phyloP scores from a whole-genome alignment of 2,329 filamentous ascomycete species.

The Exutisphaerella laricina region DNA sequence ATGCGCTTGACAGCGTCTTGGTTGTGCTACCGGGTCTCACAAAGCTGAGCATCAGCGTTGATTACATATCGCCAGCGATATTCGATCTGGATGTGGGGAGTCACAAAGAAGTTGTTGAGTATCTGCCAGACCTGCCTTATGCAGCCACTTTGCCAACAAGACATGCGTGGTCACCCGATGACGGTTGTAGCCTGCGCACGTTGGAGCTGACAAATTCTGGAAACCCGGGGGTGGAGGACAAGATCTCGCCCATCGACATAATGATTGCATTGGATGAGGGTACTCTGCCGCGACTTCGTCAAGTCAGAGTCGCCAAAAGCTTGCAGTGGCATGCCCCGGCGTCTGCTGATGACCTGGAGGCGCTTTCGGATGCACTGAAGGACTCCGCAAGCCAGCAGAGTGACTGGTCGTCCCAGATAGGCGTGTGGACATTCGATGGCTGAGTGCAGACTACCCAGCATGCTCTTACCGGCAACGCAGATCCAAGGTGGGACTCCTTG shows the following conservation, averaged over 20 bases:
- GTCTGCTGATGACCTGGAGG: constrained; percentile 34
- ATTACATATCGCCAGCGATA: constrained; percentile 41
- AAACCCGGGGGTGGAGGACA: constrained; percentile 32
- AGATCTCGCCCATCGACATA: constrained; percentile 40
- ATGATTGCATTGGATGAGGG: constrained; percentile 39
- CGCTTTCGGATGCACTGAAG: constrained; percentile 35
- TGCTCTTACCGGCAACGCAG: too few species aligned
- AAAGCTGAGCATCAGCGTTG: constrained; percentile 40
- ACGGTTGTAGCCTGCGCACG: constrained; percentile 32
- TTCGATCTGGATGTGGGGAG: constrained; percentile 31
- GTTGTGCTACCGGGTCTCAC: constrained; percentile 37
- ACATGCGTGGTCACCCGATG: constrained; percentile 9
- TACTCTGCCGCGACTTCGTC: constrained; percentile 36
- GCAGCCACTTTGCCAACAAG: constrained; percentile 6
- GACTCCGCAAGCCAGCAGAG: constrained; percentile 24
- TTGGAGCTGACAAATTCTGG: constrained; percentile 40
- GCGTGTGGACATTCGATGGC: constrained; percentile 26
- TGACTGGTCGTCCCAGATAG: constrained; percentile 3
- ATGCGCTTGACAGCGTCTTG: constrained; percentile 39
- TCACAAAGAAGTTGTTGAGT: constrained; percentile 7
- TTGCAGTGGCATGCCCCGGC: constrained; percentile 36
- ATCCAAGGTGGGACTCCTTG: too few species aligned
- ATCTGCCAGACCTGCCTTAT: not conserved
- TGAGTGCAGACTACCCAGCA: too few species aligned
- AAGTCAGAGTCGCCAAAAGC: constrained; percentile 35